phyloP scores from a whole-genome alignment of 2,329 filamentous ascomycete species.

The Fusarium agapanthi region DNA sequence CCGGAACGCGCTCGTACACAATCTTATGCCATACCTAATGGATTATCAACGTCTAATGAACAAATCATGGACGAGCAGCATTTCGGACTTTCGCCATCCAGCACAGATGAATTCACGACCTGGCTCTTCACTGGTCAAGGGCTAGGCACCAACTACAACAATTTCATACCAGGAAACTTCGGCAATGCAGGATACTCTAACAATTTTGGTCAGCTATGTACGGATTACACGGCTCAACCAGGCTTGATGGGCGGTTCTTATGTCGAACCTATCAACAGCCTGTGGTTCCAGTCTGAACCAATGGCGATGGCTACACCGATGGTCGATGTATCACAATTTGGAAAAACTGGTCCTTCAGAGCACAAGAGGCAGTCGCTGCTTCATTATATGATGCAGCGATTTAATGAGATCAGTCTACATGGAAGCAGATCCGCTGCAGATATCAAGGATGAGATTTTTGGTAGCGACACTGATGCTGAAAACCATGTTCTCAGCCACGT shows the following conservation, averaged over 20 bases:
- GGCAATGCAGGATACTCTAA: conserved; percentile 41
- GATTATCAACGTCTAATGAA: conserved; percentile 30
- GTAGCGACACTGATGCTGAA: conserved; percentile 40
- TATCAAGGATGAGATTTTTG: conserved; percentile 43
- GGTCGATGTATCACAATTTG: conserved; percentile 36
- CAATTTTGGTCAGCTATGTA: conserved; percentile 42
- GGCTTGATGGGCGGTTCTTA: conserved; percentile 39
- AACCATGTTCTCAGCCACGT: conserved; percentile 38
- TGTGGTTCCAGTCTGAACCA: conserved; percentile 42
- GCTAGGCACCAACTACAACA: conserved; percentile 32
- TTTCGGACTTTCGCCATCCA: conserved; percentile 41
- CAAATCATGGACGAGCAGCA: conserved; percentile 39
- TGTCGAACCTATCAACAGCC: conserved; percentile 41
- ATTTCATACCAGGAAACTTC: conserved; percentile 35
- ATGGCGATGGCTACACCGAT: conserved; percentile 36
- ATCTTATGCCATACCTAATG: conserved; percentile 38
- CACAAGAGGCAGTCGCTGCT: conserved; percentile 41
- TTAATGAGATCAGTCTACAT: conserved; percentile 42
- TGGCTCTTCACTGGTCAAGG: conserved; percentile 43
- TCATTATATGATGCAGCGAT: conserved; percentile 43
- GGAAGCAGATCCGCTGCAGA: conserved; percentile 41
- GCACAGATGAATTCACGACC: conserved; percentile 42
- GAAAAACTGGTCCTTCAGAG: conserved; percentile 39
- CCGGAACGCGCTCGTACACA: conserved; percentile 33
- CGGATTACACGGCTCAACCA: conserved; percentile 38